phyloP scores from a whole-genome alignment of 1,284 basidiomycete species.

The Microbotryum scabiosae region DNA sequence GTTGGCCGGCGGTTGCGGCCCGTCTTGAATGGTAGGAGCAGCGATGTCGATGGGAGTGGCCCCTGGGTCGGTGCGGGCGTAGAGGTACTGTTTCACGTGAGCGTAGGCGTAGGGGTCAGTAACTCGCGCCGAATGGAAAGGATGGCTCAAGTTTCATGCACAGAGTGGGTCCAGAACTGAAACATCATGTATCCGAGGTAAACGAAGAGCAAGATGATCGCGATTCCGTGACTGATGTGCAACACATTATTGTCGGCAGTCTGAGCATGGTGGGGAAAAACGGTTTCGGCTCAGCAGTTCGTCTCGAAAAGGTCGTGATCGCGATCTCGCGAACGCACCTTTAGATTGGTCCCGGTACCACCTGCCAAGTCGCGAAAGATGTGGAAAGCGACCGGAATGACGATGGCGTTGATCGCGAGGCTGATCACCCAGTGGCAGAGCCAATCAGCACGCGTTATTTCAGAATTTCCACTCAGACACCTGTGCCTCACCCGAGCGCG shows the following conservation, averaged over 20 bases:
- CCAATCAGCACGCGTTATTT: too few species aligned
- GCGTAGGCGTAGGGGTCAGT: conserved; percentile 38
- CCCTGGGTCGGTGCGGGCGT: conserved; percentile 11
- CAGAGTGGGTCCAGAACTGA: conserved; percentile 43
- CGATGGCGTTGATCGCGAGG: conserved; percentile 41
- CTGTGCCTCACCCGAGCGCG: conserved; percentile 55
- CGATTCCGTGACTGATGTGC: conserved; percentile 44
- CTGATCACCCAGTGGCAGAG: too few species aligned
- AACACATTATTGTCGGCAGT: conserved; percentile 42
- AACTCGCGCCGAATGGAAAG: conserved; percentile 28
- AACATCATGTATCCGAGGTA: conserved; percentile 46
- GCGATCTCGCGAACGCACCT: too few species aligned
- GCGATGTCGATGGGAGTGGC: background rate
- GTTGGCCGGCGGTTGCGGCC: conserved; percentile 34
- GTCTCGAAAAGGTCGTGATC: too few species aligned
- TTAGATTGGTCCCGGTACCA: too few species aligned
- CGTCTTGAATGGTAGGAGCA: conserved; percentile 28
- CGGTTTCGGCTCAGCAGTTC: too few species aligned
- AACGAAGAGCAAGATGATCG: conserved; percentile 51
- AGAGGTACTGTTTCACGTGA: conserved; percentile 23
- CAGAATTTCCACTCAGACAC: conserved; percentile 29
- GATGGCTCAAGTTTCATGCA: conserved; percentile 40
- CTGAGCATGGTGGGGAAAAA: background rate
- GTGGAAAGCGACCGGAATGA: conserved; percentile 66
- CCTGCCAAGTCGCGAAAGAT: conserved; percentile 32